A percentile compares a stretch with the other conserved stretches of the same genome.
Evolutionary conservation across 148 eudicot species (phyloP).

Genomic region (Salicornia ramosissima): DNA sequence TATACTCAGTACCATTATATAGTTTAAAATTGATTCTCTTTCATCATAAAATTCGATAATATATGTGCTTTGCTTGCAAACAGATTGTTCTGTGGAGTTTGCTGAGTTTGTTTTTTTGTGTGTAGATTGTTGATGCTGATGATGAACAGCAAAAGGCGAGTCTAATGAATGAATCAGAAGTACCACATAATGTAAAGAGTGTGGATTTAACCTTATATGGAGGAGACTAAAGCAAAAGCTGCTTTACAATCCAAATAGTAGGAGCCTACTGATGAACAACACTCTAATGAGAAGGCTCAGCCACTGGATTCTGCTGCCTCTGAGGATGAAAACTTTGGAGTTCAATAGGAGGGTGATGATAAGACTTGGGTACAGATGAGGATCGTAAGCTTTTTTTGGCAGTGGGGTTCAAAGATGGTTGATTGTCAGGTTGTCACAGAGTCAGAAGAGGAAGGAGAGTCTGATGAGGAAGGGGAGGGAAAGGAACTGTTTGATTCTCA

Average conservation of each 20-base stretch:
- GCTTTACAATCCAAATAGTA: conserved; percentile 25
- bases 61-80: no score
- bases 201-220: no score
- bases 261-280: conserved; percentile 25
- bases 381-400: conserved; percentile 59
- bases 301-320: conserved; percentile 20
- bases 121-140: conserved; percentile 28
- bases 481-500: no score
- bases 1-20: no score
- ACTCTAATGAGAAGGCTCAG: conserved; percentile 22
- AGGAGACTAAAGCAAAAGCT: no score
- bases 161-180: conserved; percentile 8
- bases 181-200: no score
- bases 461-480: conserved; percentile 77
- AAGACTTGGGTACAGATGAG: conserved; percentile 50
- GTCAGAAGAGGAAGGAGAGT: conserved; percentile 82
- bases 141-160: conserved; percentile 8
- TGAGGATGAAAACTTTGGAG: conserved; percentile 26
- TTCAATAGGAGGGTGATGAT: conserved; percentile 35
- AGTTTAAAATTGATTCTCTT: no score
- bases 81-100: conserved; percentile 1
- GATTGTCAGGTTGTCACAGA: conserved; percentile 84
- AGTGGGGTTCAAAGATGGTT: conserved; percentile 42
- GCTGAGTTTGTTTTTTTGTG: conserved; percentile 8
- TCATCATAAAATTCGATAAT: no score